Evolutionary conservation across 2,329 filamentous ascomycete species (phyloP), one percentile per base, ranked within the genome.

Genomic region (Talaromyces rugulosus): DNA sequence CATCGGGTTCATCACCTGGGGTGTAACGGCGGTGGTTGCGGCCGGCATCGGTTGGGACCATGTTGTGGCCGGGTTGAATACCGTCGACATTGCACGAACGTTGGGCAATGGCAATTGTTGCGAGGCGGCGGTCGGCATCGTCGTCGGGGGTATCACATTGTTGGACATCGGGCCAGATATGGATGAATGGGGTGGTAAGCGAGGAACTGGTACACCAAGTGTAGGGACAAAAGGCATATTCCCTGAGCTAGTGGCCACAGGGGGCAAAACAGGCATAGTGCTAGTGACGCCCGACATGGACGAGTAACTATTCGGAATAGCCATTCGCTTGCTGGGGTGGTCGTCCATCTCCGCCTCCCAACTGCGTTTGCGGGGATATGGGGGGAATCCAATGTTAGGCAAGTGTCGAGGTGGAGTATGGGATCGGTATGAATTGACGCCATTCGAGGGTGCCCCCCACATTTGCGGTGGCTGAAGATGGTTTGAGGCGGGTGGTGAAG

Each of bases 31-130:
- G 3, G 69, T 60, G 5, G 69, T 65, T 31, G 77, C 69, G 9
- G 75, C 71, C 14, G 76, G 71, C 28, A 79, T 71, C 52, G 74
- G 75, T 58, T 80, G 75, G 34, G 78, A 73, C 80, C 82, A 86
- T 56, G 79, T 80, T 33, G 78, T 77, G 1, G 86, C 79, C 11
- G 80, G 77, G 12, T 82, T 82, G 72, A 90, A 96, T 1, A 92
- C 88, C 18, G 89, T 86, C 6, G 89, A 84, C 88, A 96, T 93
- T 8, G 91, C 85, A 56, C 90, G 86, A 12, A 83, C 78, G 14
- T 83, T 83, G 16, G 90, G 74, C 2, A 88, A 84, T 9, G 90
- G 78, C 33, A 63, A 47, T 52, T 63, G 62, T 42, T 62, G 61
- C 9, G 61, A 54, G 31, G 58, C 33, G 16, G 61, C 42, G 27